These are phyloP conservation scores for Curvularia lunata DNA, from an alignment of 2,329 filamentous ascomycete genomes.

Conservation along the genomic window DNA sequence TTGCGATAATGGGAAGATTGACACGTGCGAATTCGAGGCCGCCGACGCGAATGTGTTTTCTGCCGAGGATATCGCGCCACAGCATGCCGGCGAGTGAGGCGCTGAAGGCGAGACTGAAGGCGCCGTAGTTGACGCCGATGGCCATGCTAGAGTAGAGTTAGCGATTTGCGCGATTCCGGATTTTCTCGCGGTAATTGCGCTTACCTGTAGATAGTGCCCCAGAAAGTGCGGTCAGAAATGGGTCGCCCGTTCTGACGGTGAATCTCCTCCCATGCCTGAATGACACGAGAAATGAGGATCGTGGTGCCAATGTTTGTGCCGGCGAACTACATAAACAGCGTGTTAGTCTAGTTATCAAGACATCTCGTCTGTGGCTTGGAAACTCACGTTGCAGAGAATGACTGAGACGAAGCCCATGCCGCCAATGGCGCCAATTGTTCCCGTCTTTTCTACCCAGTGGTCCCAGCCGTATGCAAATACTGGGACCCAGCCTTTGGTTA, in stretches of 20 bases:
- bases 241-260: slow-evolving; percentile 54
- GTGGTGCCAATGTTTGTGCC: slow-evolving; percentile 80
- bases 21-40: slow-evolving; percentile 70
- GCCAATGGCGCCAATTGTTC: slow-evolving; percentile 70
- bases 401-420: slow-evolving; percentile 77
- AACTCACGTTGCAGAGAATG: slow-evolving; percentile 72
- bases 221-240: slow-evolving; percentile 71
- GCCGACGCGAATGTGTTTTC: slow-evolving; percentile 71
- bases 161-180: neutral
- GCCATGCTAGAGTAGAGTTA: slow-evolving; percentile 60
- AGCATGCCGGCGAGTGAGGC: slow-evolving; percentile 74
- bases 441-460: slow-evolving; percentile 73
- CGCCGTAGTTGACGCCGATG: slow-evolving; percentile 75
- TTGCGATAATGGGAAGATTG: slow-evolving; percentile 73
- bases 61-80: slow-evolving; percentile 72
- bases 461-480: slow-evolving; percentile 78
- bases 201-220: slow-evolving; percentile 71
- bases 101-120: slow-evolving; percentile 74
- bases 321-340: slow-evolving; percentile 66
- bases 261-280: slow-evolving; percentile 72
- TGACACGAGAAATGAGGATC: slow-evolving; percentile 72
- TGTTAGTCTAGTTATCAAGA: neutral
- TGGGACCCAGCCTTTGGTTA: slow-evolving; percentile 75
- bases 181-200: neutral
- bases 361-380: neutral